phyloP scores from a whole-genome alignment of 257 asterid species.

The Solanum chmielewskii region DNA sequence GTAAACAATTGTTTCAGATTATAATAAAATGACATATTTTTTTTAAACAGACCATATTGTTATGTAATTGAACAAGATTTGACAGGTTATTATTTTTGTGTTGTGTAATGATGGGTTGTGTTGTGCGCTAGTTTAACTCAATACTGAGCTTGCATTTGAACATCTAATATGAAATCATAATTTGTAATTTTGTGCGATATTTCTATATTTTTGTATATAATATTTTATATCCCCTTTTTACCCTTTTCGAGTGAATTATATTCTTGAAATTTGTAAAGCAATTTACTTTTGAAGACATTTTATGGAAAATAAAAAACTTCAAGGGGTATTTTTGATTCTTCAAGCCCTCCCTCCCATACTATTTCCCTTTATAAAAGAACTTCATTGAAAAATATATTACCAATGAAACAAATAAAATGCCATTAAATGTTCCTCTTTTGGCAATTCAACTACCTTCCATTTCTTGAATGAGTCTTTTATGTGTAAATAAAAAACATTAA shows the following conservation, averaged over 20 bases:
- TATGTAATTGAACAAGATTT: not conserved
- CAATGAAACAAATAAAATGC: not conserved
- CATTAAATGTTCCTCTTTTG: not conserved
- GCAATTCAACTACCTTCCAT: not conserved
- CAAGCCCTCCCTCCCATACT: not conserved
- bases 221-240: not conserved
- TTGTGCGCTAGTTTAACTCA: not conserved
- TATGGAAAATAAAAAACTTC: not conserved
- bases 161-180: too few relatives aligned
- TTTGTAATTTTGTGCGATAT: not conserved
- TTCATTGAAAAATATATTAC: not conserved
- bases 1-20: too few relatives aligned
- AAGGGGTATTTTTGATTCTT: not conserved
- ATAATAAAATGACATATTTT: not conserved
- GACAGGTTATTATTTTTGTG: not conserved
- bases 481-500: not conserved
- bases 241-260: not conserved
- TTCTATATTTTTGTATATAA: too few relatives aligned
- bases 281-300: not conserved
- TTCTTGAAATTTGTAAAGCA: not conserved
- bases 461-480: not conserved
- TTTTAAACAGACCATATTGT: not conserved
- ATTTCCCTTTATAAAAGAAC: not conserved
- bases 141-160: not conserved
- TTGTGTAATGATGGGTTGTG: too few relatives aligned